phyloP scores from a whole-genome alignment of 257 asterid genomes.

The Paraleonurus japonicus region DNA sequence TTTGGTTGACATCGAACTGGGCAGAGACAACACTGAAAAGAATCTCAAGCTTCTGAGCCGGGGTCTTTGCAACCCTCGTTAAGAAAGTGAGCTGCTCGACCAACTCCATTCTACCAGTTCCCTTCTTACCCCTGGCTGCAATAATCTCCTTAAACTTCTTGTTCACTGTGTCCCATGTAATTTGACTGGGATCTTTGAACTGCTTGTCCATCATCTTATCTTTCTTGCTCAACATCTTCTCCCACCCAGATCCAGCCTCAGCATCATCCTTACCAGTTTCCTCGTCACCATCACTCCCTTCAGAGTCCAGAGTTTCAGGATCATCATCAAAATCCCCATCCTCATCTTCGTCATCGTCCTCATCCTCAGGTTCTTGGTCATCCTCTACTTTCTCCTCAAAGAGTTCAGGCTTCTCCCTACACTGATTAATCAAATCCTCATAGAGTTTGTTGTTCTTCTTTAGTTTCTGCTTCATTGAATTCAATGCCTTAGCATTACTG shows the following conservation, averaged over 20 bases:
- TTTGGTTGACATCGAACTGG: conserved; percentile 83
- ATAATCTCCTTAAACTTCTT: conserved; percentile 88
- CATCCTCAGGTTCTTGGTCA: conserved; percentile 62
- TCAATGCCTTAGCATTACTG: conserved; percentile 91
- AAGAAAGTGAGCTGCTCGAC: conserved; percentile 95
- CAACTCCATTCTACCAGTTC: conserved; percentile 87
- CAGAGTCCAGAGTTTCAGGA: conserved; percentile 38
- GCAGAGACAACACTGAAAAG: conserved; percentile 88
- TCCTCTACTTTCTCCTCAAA: conserved; percentile 66
- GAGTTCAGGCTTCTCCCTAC: conserved; percentile 81
- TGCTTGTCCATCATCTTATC: conserved; percentile 90
- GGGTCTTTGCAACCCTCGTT: conserved; percentile 90
- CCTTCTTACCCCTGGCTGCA: conserved; percentile 91
- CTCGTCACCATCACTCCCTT: conserved; percentile 53
- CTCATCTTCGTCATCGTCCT: conserved; percentile 54
- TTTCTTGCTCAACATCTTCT: conserved; percentile 80
- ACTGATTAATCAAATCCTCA: conserved; percentile 73
- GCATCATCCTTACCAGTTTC: conserved; percentile 34
- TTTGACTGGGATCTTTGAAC: conserved; percentile 83
- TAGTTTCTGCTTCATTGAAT: conserved; percentile 90
- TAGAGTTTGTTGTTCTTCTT: conserved; percentile 83
- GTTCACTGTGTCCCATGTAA: conserved; percentile 92
- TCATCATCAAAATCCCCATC: conserved; percentile 46
- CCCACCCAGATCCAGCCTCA: conserved; percentile 65
- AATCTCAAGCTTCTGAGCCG: conserved; percentile 96